These are phyloP conservation scores for Lactarius akahatsu DNA, from an alignment of 768 basidiomycete genomes.

Conservation along the genomic window DNA sequence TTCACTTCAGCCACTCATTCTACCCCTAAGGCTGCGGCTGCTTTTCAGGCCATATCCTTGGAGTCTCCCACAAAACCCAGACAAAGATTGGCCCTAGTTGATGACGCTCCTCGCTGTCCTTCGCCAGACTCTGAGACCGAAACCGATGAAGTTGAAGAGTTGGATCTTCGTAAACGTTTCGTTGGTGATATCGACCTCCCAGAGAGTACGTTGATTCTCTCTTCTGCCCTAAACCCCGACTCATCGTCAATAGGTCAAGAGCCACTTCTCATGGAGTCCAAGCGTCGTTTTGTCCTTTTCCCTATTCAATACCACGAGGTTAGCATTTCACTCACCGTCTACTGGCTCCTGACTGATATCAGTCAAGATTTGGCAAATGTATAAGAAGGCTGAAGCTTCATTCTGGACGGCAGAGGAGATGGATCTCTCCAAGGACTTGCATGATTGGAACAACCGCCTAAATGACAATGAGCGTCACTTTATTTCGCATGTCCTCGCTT, in stretches of 20 bases:
- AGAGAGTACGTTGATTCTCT: constrained; percentile 38
- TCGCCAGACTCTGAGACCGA: constrained; percentile 28
- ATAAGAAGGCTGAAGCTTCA: constrained; percentile 92
- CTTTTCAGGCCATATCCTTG: constrained; percentile 35
- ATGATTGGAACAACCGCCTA: constrained; percentile 82
- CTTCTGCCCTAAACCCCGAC: background rate
- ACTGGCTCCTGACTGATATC: background rate
- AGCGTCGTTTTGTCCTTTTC: constrained; percentile 85
- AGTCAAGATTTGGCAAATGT: constrained; percentile 82
- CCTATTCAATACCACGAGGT: constrained; percentile 94
- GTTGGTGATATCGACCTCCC: constrained; percentile 57
- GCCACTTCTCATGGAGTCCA: constrained; percentile 75
- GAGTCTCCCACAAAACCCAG: constrained; percentile 35
- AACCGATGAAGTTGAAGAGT: constrained; percentile 17
- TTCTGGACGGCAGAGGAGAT: constrained; percentile 96
- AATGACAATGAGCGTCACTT: constrained; percentile 85
- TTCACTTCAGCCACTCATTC: constrained; percentile 6
- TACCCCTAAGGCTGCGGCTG: constrained; percentile 34
- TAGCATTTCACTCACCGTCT: constrained; percentile 29
- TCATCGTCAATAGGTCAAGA: constrained; percentile 54
- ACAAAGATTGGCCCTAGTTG: constrained; percentile 27
- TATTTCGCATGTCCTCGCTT: constrained; percentile 89
- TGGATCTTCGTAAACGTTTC: constrained; percentile 37
- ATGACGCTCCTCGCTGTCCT: constrained; percentile 30
- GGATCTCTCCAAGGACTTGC: constrained; percentile 80